A percentile compares a stretch with the other conserved stretches of the same genome.
Conservation (phyloP, 2,329 filamentous ascomycete species). For the Colletotrichum sp. region DNA sequence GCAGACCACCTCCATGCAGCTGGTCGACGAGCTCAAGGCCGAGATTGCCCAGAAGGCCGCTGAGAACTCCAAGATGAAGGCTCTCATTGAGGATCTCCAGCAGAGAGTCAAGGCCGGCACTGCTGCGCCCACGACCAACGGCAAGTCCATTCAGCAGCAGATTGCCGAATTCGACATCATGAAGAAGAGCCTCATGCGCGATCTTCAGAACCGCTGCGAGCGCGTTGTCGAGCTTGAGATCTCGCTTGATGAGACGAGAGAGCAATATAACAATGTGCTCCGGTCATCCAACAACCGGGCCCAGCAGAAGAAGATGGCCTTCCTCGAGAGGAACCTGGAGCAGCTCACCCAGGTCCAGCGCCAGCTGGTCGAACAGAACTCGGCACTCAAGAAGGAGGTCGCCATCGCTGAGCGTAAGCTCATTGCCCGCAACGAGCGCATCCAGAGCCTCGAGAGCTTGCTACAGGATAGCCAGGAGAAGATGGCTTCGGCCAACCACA, state of each 20-base stretch:
- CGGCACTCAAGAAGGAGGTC: conserved; percentile 96
- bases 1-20: conserved; percentile 73
- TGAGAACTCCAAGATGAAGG: conserved; percentile 82
- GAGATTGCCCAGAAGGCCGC: conserved; percentile 79
- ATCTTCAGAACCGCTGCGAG: conserved; percentile 97
- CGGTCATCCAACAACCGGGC: conserved; percentile 96
- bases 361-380: conserved; percentile 97
- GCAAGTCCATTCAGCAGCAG: conserved; percentile 95
- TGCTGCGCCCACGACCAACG: conserved; percentile 69
- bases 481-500: conserved; percentile 93
- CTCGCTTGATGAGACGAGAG: conserved; percentile 92
- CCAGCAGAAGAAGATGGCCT: conserved; percentile 99
- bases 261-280: conserved; percentile 99
- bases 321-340: conserved; percentile 96
- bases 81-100: conserved; percentile 81
- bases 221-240: conserved; percentile 98
- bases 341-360: conserved; percentile 97
- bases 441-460: conserved; percentile 89
- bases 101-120: conserved; percentile 70
- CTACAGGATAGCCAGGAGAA: conserved; percentile 99
- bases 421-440: conserved; percentile 95
- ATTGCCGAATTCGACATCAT: conserved; percentile 98
- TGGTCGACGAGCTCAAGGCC: conserved; percentile 77
- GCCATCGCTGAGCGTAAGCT: conserved; percentile 98
- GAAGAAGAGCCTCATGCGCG: conserved; percentile 99